These are phyloP conservation scores for Rhynchospora tenuis DNA, from an alignment of 176 grass and related monocot species.

Conservation along the genomic window DNA sequence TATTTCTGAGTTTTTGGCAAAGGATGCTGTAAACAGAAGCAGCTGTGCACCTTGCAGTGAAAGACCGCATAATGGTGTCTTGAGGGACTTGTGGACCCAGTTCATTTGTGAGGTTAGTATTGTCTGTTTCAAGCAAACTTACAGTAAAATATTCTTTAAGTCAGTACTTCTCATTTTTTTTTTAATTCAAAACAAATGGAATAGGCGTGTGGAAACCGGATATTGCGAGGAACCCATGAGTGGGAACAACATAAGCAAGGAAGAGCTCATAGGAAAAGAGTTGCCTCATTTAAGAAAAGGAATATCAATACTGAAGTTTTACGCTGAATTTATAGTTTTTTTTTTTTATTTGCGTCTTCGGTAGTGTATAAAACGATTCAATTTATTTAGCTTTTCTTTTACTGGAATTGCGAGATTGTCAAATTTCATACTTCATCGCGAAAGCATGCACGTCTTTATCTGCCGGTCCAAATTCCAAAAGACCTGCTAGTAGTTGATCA, in stretches of 20 bases:
- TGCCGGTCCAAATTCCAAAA: background rate
- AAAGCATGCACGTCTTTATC: background rate
- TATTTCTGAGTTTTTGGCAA: slow-evolving; percentile 50
- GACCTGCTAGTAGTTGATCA: background rate
- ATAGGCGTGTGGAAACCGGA: slow-evolving; percentile 70
- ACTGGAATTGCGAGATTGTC: background rate
- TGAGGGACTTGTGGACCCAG: slow-evolving; percentile 69
- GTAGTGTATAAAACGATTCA: background rate
- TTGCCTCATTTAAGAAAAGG: slow-evolving; percentile 45
- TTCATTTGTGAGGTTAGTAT: slow-evolving; percentile 68
- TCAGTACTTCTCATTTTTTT: background rate
- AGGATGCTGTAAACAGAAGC: slow-evolving; percentile 20
- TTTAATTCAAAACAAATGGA: slow-evolving; percentile 14
- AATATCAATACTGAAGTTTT: background rate
- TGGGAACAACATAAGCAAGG: slow-evolving; percentile 91
- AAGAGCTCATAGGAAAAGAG: slow-evolving; percentile 61
- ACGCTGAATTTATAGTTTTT: background rate
- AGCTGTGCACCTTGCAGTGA: background rate
- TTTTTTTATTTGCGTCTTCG: background rate
- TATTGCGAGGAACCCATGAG: slow-evolving; percentile 67
- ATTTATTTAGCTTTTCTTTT: background rate
- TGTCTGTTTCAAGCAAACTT: background rate
- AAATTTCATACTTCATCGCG: background rate
- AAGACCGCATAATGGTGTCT: slow-evolving; percentile 8
- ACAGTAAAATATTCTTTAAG: background rate